phyloP scores from a whole-genome alignment of 179 eudicot genomes.

The Corrigiola litoralis region DNA sequence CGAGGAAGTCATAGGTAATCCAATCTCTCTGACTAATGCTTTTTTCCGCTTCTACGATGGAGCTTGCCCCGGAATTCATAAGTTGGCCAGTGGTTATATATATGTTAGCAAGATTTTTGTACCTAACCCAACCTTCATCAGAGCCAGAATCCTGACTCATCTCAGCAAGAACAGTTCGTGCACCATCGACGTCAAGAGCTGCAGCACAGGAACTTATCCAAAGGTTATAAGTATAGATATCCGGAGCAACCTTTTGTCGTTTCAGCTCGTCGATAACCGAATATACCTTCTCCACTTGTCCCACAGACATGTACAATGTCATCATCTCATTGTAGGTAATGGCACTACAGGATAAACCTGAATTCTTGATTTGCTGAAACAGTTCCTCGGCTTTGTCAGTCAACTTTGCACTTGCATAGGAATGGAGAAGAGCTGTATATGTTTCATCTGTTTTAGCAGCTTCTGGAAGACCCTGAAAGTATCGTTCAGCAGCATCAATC shows the following conservation, averaged over 20 bases:
- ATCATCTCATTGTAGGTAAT: slow-evolving; percentile 87
- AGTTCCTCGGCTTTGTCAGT: slow-evolving; percentile 68
- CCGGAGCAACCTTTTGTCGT: slow-evolving; percentile 53
- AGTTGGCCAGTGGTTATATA: slow-evolving; percentile 57
- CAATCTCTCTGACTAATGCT: slow-evolving; percentile 65
- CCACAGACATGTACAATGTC: slow-evolving; percentile 88
- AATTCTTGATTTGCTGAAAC: slow-evolving; percentile 52
- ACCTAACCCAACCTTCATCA: slow-evolving; percentile 64
- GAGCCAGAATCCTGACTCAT: slow-evolving; percentile 47
- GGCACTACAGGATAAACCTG: slow-evolving; percentile 52
- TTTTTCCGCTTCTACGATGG: slow-evolving; percentile 56
- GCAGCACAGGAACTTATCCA: slow-evolving; percentile 94
- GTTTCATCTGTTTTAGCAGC: slow-evolving; percentile 72
- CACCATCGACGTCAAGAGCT: slow-evolving; percentile 53
- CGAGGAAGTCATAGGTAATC: slow-evolving; percentile 77
- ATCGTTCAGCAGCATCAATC: slow-evolving; percentile 85
- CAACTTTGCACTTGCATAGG: slow-evolving; percentile 57
- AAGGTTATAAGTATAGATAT: slow-evolving; percentile 78
- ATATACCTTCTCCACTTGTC: slow-evolving; percentile 81
- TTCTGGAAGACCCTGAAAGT: slow-evolving; percentile 69
- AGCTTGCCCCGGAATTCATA: slow-evolving; percentile 31
- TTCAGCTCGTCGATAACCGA: slow-evolving; percentile 64
- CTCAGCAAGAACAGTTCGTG: slow-evolving; percentile 53
- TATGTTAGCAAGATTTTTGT: slow-evolving; percentile 50
- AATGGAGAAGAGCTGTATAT: slow-evolving; percentile 86